Percentiles rank a stretch among this genome's conserved stretches.
These are phyloP conservation scores for Dactylorhiza incarnata DNA, from an alignment of 106 monocot genomes.

Conservation along the genomic window DNA sequence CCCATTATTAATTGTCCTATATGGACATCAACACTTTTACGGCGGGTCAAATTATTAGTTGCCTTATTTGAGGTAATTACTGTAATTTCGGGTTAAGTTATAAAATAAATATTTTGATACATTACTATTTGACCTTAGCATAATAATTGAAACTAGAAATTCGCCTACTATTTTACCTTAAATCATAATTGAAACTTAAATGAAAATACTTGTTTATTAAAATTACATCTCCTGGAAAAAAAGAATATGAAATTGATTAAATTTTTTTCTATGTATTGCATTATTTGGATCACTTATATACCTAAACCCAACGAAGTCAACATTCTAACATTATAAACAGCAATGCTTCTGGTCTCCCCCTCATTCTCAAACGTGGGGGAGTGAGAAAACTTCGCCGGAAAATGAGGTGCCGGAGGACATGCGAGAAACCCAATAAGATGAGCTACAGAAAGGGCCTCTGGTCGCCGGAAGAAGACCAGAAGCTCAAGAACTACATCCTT, in stretches of 20 bases:
- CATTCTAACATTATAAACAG: neutral
- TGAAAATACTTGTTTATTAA: no score
- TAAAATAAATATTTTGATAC: no score
- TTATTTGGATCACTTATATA: neutral
- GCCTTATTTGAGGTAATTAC: no score
- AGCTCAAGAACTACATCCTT: constrained; percentile 16
- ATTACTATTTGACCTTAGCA: no score
- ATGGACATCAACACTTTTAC: no score
- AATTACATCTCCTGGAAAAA: no score
- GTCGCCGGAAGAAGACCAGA: constrained; percentile 30
- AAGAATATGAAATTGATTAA: neutral
- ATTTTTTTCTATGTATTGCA: neutral
- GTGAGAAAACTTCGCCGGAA: neutral
- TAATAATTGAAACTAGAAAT: no score
- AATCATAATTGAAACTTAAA: no score
- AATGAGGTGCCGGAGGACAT: constrained; percentile 14
- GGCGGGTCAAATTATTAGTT: no score
- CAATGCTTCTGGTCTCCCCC: neutral
- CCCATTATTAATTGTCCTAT: no score
- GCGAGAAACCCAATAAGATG: constrained; percentile 15
- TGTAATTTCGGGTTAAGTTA: no score
- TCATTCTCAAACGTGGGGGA: neutral
- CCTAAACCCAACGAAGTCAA: neutral
- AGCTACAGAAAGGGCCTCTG: constrained; percentile 22
- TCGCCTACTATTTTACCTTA: no score